These are phyloP conservation scores for Cardamine occulta DNA, from an alignment of 345 rosid genomes.

Conservation along the genomic window DNA sequence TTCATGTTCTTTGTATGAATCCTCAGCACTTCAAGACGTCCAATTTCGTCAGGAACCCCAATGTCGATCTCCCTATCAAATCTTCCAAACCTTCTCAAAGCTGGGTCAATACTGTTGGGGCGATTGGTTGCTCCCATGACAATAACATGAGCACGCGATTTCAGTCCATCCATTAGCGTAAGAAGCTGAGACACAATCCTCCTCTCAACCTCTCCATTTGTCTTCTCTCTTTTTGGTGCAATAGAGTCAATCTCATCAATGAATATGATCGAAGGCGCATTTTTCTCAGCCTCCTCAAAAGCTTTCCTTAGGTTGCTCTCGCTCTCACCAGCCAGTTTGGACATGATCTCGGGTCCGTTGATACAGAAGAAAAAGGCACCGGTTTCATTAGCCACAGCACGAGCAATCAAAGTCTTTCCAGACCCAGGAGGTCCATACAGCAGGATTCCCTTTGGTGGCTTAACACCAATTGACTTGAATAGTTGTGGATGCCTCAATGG, in stretches of 20 bases:
- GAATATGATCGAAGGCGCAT: conserved; percentile 94
- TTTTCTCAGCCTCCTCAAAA: conserved; percentile 97
- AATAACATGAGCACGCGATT: conserved; percentile 92
- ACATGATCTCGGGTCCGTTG: conserved; percentile 97
- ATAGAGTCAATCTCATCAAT: conserved; percentile 95
- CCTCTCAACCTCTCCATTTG: conserved; percentile 97
- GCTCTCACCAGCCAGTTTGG: conserved; percentile 97
- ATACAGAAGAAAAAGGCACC: conserved; percentile 98
- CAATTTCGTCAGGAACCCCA: conserved; percentile 96
- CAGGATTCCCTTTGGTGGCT: conserved; percentile 97
- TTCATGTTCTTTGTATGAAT: too few relatives aligned
- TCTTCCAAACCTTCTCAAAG: conserved; percentile 93
- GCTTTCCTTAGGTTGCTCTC: conserved; percentile 99
- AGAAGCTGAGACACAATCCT: conserved; percentile 96
- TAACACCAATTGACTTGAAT: conserved; percentile 96
- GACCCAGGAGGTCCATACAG: conserved; percentile 92
- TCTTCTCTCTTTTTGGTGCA: conserved; percentile 97
- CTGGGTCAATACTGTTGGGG: conserved; percentile 95
- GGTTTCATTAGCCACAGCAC: conserved; percentile 97
- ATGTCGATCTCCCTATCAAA: conserved; percentile 96
- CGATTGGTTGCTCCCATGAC: conserved; percentile 99
- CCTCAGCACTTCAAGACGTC: conserved; percentile 97
- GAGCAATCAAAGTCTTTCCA: conserved; percentile 92
- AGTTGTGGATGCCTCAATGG: conserved; percentile 96
- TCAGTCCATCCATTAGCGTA: conserved; percentile 95